These are phyloP conservation scores for Platismatia glauca DNA, from an alignment of 495 filamentous ascomycete species.

Conservation along the genomic window DNA sequence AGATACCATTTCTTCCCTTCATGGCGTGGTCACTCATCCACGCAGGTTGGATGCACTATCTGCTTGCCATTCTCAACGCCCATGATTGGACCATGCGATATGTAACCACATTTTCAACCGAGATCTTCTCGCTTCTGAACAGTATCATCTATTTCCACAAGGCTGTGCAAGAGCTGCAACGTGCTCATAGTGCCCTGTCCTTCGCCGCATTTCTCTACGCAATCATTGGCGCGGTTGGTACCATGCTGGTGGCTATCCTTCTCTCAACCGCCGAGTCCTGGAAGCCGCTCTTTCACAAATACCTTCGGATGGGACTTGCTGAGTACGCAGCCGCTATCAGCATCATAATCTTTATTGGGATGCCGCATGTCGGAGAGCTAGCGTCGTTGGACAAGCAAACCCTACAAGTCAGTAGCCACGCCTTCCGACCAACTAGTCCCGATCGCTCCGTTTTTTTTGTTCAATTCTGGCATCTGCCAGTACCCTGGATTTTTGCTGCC, in stretches of 20 bases:
- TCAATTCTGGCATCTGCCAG: slow-evolving; percentile 55
- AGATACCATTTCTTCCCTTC: slow-evolving; percentile 60
- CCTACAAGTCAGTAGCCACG: slow-evolving; percentile 43
- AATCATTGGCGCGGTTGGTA: slow-evolving; percentile 60
- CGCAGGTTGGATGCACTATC: slow-evolving; percentile 59
- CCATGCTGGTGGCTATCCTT: slow-evolving; percentile 57
- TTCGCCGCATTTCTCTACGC: slow-evolving; percentile 65
- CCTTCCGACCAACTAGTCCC: slow-evolving; percentile 52
- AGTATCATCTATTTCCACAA: slow-evolving; percentile 72
- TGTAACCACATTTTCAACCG: slow-evolving; percentile 61
- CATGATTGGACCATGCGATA: slow-evolving; percentile 74
- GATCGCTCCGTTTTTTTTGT: slow-evolving; percentile 53
- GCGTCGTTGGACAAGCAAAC: slow-evolving; percentile 53
- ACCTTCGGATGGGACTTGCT: slow-evolving; percentile 53
- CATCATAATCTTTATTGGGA: slow-evolving; percentile 58
- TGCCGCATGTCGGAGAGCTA: slow-evolving; percentile 59
- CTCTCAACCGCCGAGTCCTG: slow-evolving; percentile 56
- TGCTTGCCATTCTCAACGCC: slow-evolving; percentile 62
- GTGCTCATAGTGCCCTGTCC: slow-evolving; percentile 48
- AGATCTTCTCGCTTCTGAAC: slow-evolving; percentile 64
- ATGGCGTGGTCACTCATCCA: slow-evolving; percentile 72
- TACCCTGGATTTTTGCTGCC: slow-evolving; percentile 54
- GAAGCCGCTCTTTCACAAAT: slow-evolving; percentile 57
- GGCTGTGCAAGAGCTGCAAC: slow-evolving; percentile 58
- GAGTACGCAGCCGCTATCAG: slow-evolving; percentile 67